Percentiles rank a stretch among this genome's conserved stretches.
phyloP scores from a whole-genome alignment of 2,329 filamentous ascomycete species.

The Ceratocystis eucalypticola region DNA sequence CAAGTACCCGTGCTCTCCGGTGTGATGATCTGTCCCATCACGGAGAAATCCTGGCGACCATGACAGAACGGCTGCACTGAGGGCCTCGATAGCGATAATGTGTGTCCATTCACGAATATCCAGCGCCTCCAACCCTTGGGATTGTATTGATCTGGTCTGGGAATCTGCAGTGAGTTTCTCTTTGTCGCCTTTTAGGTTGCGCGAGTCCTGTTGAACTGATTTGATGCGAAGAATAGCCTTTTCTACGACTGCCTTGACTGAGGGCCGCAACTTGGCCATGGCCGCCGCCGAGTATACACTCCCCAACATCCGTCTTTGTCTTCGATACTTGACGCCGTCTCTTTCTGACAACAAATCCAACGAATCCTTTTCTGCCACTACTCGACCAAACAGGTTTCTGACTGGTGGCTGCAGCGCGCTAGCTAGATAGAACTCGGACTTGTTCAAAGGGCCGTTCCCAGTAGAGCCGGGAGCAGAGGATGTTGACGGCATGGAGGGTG shows the following conservation, averaged over 20 bases:
- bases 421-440: slow-evolving; percentile 25
- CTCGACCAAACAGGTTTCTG: slow-evolving; percentile 29
- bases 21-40: slow-evolving; percentile 33
- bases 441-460: not conserved
- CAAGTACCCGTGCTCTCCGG: slow-evolving; percentile 36
- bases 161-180: not conserved
- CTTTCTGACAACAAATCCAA: slow-evolving; percentile 40
- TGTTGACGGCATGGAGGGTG: not conserved
- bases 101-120: slow-evolving; percentile 45
- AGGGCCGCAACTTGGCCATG: slow-evolving; percentile 30
- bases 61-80: slow-evolving; percentile 36
- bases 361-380: slow-evolving; percentile 30
- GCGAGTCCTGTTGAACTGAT: not conserved
- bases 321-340: slow-evolving; percentile 33
- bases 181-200: not conserved
- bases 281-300: slow-evolving; percentile 34
- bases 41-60: slow-evolving; percentile 39
- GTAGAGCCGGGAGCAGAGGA: not conserved
- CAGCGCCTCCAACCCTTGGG: slow-evolving; percentile 24
- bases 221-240: slow-evolving; percentile 24
- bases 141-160: not conserved
- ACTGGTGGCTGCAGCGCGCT: slow-evolving; percentile 33
- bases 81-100: slow-evolving; percentile 39
- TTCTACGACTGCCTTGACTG: slow-evolving; percentile 31
- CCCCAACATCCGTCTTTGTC: slow-evolving; percentile 37